A percentile compares a stretch with the other conserved stretches of the same genome.
Conservation (phyloP, 441 rosid species). For the Aleurites moluccanus region DNA sequence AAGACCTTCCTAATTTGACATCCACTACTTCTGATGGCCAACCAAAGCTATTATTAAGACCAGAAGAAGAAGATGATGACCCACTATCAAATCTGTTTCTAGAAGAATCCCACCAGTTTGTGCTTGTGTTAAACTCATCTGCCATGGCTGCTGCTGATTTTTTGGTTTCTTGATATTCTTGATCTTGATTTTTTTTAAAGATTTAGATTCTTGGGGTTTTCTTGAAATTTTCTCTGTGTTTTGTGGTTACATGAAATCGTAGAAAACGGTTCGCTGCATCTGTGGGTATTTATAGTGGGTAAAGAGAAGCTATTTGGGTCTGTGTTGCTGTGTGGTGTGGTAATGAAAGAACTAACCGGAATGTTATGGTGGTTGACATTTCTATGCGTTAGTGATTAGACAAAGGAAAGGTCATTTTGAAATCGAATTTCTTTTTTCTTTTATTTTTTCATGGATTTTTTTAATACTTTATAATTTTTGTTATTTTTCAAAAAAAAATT, state of each 20-base stretch:
- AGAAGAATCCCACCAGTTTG: conserved; percentile 85
- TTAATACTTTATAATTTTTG: too few relatives aligned
- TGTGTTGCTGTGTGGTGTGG: conserved; percentile 17
- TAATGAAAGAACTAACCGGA: conserved; percentile 36
- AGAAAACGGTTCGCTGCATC: conserved; percentile 55
- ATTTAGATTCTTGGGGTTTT: conserved; percentile 12
- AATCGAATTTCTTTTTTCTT: conserved; percentile 25
- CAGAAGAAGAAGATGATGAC: conserved; percentile 64
- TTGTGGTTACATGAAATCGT: conserved; percentile 61
- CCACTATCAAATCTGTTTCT: conserved; percentile 39
- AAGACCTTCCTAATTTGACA: conserved; percentile 47
- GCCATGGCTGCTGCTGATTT: conserved; percentile 41
- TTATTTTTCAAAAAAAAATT: too few relatives aligned
- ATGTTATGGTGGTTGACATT: conserved; percentile 60
- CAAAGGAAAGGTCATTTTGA: conserved; percentile 44
- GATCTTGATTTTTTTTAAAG: conserved; percentile 1
- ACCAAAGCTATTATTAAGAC: conserved; percentile 47
- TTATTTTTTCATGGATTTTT: neutral
- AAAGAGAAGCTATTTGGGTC: conserved; percentile 6
- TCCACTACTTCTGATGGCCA: conserved; percentile 59
- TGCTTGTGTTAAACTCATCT: conserved; percentile 61
- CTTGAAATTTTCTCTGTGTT: conserved; percentile 12
- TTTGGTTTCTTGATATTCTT: neutral
- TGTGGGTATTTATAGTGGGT: conserved; percentile 37
- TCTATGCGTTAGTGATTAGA: conserved; percentile 42